These are phyloP conservation scores for Blastobotrys buckinghamii DNA, from an alignment of 1,139 yeast species.

Conservation along the genomic window DNA sequence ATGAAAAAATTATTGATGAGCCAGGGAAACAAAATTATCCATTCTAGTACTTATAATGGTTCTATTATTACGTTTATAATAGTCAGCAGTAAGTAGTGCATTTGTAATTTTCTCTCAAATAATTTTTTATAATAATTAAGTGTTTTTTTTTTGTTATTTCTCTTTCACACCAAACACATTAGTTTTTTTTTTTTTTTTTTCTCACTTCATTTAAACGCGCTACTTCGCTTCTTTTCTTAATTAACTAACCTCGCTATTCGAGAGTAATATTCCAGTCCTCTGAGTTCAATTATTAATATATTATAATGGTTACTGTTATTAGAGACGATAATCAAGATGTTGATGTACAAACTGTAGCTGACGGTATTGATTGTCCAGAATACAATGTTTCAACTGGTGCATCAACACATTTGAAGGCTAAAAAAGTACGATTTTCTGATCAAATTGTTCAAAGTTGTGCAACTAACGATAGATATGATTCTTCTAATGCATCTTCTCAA, in stretches of 20 bases:
- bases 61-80: too few relatives aligned
- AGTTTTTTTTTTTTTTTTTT: too few relatives aligned
- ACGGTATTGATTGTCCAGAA: background rate
- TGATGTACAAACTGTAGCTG: background rate
- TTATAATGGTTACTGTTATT: background rate
- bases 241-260: too few relatives aligned
- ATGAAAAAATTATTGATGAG: constrained; percentile 6
- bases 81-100: too few relatives aligned
- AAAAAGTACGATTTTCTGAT: background rate
- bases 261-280: background rate
- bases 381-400: background rate
- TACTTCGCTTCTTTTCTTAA: too few relatives aligned
- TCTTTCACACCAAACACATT: background rate
- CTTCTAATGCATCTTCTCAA: too few relatives aligned
- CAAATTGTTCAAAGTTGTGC: background rate
- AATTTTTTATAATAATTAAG: too few relatives aligned
- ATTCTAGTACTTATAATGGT: background rate
- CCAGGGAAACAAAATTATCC: constrained; percentile 11
- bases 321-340: background rate
- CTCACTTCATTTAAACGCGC: too few relatives aligned
- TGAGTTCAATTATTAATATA: background rate
- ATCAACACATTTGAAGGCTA: background rate
- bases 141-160: background rate
- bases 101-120: too few relatives aligned
- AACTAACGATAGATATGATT: background rate